Conservation (phyloP, 768 basidiomycete genomes). For the Tulasnella sp. region DNA sequence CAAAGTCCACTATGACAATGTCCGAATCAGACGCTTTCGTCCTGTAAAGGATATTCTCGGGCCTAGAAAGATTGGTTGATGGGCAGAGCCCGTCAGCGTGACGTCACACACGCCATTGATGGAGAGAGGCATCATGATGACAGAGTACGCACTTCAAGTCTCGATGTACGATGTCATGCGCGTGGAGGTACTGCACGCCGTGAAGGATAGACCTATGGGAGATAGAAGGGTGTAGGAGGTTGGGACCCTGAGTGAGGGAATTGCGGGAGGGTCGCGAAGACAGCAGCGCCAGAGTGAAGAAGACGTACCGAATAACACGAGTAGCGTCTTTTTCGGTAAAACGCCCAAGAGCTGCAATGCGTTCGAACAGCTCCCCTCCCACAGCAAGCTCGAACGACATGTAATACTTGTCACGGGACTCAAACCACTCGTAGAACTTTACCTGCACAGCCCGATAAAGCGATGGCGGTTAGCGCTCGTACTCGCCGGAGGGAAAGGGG, state of each 20-base stretch:
- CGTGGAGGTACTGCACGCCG: slow-evolving; percentile 83
- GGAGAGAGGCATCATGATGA: background rate
- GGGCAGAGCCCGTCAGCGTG: background rate
- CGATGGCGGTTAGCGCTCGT: background rate
- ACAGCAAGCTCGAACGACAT: slow-evolving; percentile 90
- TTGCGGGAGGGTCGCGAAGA: background rate
- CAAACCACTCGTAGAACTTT: slow-evolving; percentile 96
- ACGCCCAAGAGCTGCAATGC: slow-evolving; percentile 75
- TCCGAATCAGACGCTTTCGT: slow-evolving; percentile 68
- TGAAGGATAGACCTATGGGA: slow-evolving; percentile 61
- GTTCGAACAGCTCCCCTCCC: slow-evolving; percentile 91
- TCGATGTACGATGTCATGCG: slow-evolving; percentile 89
- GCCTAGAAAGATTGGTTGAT: slow-evolving; percentile 41
- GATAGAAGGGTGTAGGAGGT: background rate
- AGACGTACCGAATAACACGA: slow-evolving; percentile 57
- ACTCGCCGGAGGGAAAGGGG: background rate
- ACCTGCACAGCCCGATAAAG: slow-evolving; percentile 46
- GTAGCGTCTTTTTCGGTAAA: slow-evolving; percentile 93
- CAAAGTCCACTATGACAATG: slow-evolving; percentile 94
- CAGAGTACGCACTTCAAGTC: slow-evolving; percentile 68
- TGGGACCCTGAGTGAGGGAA: background rate
- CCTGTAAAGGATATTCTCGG: slow-evolving; percentile 93
- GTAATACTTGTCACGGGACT: slow-evolving; percentile 88
- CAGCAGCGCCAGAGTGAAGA: background rate
- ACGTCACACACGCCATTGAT: background rate